Conservation (phyloP, 1,284 basidiomycete genomes). For the Puccinia coronata region DNA sequence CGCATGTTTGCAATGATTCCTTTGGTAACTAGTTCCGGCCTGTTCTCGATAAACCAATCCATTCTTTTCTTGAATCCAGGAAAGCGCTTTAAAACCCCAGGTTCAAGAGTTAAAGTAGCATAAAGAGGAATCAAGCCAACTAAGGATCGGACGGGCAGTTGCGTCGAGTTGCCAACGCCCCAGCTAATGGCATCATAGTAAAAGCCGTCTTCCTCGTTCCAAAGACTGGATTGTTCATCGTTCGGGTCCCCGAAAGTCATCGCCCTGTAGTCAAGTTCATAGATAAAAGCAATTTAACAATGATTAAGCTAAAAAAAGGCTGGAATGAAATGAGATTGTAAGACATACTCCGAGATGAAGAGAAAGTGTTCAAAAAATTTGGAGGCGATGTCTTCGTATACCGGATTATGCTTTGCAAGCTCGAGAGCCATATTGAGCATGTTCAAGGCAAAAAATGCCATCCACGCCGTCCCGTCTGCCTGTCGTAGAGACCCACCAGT, state of each 20-base stretch:
- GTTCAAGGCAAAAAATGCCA: conserved; percentile 96
- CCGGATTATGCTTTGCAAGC: conserved; percentile 92
- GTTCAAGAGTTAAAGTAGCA: conserved; percentile 89
- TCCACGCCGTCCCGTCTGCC: conserved; percentile 98
- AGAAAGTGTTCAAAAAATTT: conserved; percentile 98
- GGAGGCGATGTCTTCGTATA: conserved; percentile 99
- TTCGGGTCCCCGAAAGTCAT: conserved; percentile 86
- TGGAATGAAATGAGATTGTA: not conserved
- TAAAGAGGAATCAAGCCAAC: conserved; percentile 95
- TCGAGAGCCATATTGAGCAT: conserved; percentile 98
- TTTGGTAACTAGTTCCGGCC: conserved; percentile 77
- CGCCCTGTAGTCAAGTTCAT: conserved; percentile 61
- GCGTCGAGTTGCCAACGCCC: conserved; percentile 67
- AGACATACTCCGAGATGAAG: conserved; percentile 75
- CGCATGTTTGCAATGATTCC: conserved; percentile 72
- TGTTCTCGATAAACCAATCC: conserved; percentile 96
- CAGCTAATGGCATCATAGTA: conserved; percentile 97
- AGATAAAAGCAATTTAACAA: not conserved
- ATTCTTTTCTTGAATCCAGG: conserved; percentile 97
- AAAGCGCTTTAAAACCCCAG: conserved; percentile 80
- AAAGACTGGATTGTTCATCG: conserved; percentile 73
- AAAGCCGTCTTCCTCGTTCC: conserved; percentile 95
- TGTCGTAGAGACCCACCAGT: conserved; percentile 89
- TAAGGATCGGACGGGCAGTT: conserved; percentile 86
- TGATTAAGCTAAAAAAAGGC: not conserved